Evolutionary conservation across 1,284 basidiomycete genomes (phyloP).

Genomic region (Puccinia novopanici): DNA sequence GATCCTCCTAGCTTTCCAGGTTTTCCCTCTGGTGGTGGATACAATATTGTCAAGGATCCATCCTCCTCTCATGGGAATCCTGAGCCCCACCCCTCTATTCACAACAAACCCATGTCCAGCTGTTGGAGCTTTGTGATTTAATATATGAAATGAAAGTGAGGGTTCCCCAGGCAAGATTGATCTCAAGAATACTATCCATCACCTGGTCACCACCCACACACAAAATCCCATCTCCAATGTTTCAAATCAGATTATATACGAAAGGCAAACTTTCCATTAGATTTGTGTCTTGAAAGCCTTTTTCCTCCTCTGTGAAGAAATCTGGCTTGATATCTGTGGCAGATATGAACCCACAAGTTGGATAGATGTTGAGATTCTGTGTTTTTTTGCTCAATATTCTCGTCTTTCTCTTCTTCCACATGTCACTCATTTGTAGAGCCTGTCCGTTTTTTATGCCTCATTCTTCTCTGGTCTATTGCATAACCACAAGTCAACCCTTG

Average conservation of each 20-base stretch:
- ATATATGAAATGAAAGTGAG: not conserved
- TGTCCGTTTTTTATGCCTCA: too few species aligned
- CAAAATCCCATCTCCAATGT: not conserved
- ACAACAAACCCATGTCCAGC: not conserved
- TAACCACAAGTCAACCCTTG: too few species aligned
- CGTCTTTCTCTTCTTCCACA: too few species aligned
- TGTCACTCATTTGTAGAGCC: too few species aligned
- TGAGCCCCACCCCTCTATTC: not conserved
- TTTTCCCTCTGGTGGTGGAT: not conserved
- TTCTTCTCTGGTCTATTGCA: too few species aligned
- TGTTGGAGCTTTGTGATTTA: not conserved
- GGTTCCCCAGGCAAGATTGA: conserved; percentile 2
- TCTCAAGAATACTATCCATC: not conserved
- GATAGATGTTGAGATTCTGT: too few species aligned
- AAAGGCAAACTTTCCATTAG: not conserved
- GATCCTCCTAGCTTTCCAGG: conserved; percentile 43
- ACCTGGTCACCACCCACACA: not conserved
- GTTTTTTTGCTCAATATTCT: too few species aligned
- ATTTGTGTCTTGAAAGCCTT: not conserved
- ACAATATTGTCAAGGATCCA: not conserved
- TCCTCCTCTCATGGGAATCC: not conserved
- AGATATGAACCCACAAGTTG: too few species aligned
- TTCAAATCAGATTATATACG: not conserved
- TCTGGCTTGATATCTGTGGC: not conserved
- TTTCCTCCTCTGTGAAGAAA: not conserved